A percentile compares a stretch with the other conserved stretches of the same genome.
Evolutionary conservation across 2,329 filamentous ascomycete genomes (phyloP).

Genomic region (Anisogramma anomala): DNA sequence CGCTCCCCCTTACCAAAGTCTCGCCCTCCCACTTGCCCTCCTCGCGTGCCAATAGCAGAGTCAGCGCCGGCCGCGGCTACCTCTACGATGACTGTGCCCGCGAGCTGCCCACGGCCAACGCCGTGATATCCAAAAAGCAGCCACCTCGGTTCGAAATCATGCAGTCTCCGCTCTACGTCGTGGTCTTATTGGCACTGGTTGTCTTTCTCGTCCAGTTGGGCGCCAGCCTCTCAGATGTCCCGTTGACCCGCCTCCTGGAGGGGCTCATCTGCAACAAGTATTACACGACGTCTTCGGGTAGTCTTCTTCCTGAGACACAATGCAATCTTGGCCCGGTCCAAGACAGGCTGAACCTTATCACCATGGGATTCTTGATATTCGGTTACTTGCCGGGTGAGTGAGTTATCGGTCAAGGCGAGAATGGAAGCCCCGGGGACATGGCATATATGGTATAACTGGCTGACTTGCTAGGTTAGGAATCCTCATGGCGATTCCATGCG

Average conservation of each 20-base stretch:
- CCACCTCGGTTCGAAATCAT: background rate
- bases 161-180: background rate
- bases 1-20: background rate
- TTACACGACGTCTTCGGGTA: background rate
- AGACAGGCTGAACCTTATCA: background rate
- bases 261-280: constrained; percentile 5
- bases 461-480: background rate
- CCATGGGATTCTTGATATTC: background rate
- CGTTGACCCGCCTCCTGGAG: constrained; percentile 4
- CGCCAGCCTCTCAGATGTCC: constrained; percentile 4
- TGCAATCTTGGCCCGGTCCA: constrained; percentile 1
- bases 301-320: background rate
- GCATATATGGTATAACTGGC: too few species aligned
- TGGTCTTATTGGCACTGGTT: background rate
- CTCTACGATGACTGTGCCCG: background rate
- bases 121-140: background rate
- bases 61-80: background rate
- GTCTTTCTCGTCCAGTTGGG: constrained; percentile 8
- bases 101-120: background rate
- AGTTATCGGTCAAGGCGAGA: too few species aligned
- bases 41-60: background rate
- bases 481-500: constrained; percentile 15
- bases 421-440: too few species aligned
- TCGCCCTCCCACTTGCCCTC: background rate
- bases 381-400: constrained; percentile 6